Evolutionary conservation across 208 protist species (phyloP).

Genomic region (Histomonas meleagridis): DNA sequence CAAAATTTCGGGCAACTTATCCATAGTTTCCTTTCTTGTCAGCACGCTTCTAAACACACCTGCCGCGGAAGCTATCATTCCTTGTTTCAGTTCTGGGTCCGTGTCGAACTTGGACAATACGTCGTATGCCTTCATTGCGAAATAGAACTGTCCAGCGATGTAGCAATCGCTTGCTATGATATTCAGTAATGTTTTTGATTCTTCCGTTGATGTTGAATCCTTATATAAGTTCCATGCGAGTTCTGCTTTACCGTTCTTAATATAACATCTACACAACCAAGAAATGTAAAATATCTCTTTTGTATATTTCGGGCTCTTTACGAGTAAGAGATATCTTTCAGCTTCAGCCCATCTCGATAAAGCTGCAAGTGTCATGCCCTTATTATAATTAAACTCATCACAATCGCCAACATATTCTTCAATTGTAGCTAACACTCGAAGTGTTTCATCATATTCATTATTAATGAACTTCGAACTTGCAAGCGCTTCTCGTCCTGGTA

Average conservation of each 20-base stretch:
- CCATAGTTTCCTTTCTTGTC: not conserved
- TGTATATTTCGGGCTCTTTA: not conserved
- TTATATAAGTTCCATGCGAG: slow-evolving; percentile 22
- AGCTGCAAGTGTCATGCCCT: not conserved
- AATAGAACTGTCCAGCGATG: not conserved
- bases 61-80: not conserved
- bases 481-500: not conserved
- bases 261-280: not conserved
- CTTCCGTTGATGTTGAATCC: not conserved
- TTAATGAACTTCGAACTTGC: not conserved
- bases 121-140: not conserved
- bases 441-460: not conserved
- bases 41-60: slow-evolving; percentile 33
- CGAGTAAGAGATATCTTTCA: not conserved
- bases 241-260: not conserved
- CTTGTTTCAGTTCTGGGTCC: not conserved
- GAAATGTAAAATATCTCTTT: not conserved
- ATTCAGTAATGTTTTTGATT: not conserved
- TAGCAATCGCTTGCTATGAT: slow-evolving; percentile 14
- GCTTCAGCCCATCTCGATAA: not conserved
- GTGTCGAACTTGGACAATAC: not conserved
- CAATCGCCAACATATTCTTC: not conserved
- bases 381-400: slow-evolving; percentile 20
- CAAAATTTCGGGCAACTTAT: not conserved
- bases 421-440: not conserved